Evolutionary conservation across 2,329 filamentous ascomycete species (phyloP).

Genomic region (Neopestalotiopsis rosae): DNA sequence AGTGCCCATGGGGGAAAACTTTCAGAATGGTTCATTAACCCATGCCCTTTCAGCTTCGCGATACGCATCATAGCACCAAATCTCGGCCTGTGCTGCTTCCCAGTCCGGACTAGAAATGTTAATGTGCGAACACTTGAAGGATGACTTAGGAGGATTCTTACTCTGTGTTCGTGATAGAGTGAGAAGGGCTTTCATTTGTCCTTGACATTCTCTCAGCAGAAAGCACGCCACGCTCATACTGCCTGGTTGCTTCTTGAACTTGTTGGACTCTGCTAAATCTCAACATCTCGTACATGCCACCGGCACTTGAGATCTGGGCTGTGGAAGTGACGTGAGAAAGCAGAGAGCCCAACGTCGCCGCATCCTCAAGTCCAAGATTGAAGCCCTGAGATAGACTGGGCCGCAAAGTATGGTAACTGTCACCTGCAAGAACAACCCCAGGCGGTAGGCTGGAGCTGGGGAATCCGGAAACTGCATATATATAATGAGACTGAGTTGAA

Average conservation of each 20-base stretch:
- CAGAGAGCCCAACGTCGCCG: neutral
- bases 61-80: conserved; percentile 6
- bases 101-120: neutral
- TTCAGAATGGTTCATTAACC: neutral
- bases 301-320: conserved; percentile 3
- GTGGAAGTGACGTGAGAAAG: neutral
- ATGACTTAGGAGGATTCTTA: neutral
- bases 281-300: neutral
- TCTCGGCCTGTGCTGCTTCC: neutral
- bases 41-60: neutral
- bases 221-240: neutral
- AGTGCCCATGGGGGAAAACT: neutral
- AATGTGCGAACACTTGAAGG: neutral
- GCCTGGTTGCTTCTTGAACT: neutral
- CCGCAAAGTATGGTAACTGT: conserved; percentile 9
- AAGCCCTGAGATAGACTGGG: conserved; percentile 15
- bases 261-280: neutral
- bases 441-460: too few species aligned
- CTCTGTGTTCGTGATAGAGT: too few species aligned
- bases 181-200: neutral
- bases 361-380: conserved; percentile 17
- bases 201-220: neutral
- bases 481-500: fast-evolving
- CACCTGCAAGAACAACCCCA: conserved; percentile 5
- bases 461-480: neutral